Evolutionary conservation across 1,284 basidiomycete genomes (phyloP).

Genomic region (Leccinum pachyderme): DNA sequence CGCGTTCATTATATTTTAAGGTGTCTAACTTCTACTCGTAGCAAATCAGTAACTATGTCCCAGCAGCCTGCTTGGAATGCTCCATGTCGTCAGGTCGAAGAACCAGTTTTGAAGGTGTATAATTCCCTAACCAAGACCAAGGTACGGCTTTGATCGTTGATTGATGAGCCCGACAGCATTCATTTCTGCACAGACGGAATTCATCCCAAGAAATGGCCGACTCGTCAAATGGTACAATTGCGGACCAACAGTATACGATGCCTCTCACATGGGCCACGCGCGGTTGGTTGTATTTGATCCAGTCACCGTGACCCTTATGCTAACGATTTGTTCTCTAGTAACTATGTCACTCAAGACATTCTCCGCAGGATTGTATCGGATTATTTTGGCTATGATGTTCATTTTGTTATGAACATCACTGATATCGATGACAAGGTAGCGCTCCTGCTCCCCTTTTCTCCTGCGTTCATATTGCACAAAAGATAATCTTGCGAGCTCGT

Average conservation of each 20-base stretch:
- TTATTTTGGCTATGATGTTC: constrained; percentile 97
- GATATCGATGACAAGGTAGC: constrained; percentile 99
- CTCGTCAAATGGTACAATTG: constrained; percentile 99
- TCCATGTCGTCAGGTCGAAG: constrained; percentile 47
- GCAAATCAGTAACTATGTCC: constrained; percentile 32
- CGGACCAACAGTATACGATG: constrained; percentile 99
- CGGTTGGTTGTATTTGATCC: constrained; percentile 52
- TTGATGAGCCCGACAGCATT: constrained; percentile 3
- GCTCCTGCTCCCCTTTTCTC: constrained; percentile 6
- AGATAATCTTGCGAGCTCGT: constrained; percentile 91
- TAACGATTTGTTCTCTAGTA: constrained; percentile 50
- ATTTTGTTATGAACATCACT: constrained; percentile 99
- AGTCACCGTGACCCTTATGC: constrained; percentile 8
- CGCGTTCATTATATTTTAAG: constrained; percentile 1
- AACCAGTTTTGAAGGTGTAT: constrained; percentile 81
- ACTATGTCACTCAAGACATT: constrained; percentile 98
- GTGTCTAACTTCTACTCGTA: constrained; percentile 1
- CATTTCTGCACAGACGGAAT: constrained; percentile 52
- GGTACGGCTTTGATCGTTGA: constrained; percentile 44
- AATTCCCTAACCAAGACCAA: constrained; percentile 94
- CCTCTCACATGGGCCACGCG: constrained; percentile 98
- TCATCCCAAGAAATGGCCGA: constrained; percentile 78
- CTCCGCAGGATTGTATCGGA: constrained; percentile 90
- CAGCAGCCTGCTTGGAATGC: constrained; percentile 56
- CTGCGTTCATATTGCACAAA: constrained; percentile 16